Base-by-base conservation (phyloP, 257 asterid genomes). In the Cinchona pubescens region DNA sequence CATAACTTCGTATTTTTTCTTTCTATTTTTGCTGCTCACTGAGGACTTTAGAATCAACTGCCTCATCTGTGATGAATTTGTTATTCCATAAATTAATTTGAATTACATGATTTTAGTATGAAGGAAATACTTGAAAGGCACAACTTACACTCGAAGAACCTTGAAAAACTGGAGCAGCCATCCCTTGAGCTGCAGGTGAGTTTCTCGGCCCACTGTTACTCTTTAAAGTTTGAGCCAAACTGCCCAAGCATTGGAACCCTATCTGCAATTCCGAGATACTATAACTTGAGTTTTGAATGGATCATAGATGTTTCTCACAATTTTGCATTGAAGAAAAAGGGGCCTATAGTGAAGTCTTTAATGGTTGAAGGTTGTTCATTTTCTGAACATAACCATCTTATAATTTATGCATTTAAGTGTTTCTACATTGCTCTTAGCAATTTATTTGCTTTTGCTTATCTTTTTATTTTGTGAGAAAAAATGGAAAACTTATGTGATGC, bases 131-230 rank as follows among this genome's bases (percentile, higher is more conserved):
- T 94, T 2, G 98, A 86, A 46, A 87, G 88, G 82, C 89, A 86
- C 72, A 84, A 89, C 55, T 75, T 94, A 88, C 93, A 94, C 72
- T 82, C 95, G 2, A 92, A 89, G 86, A 92, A 94, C 76, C 87
- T 92, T 32, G 80, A 79, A 25, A 90, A 88, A 83, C 13, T 87
- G 85, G 97, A 87, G 11, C 93, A 88, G 53, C 97, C 97, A 51
- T 92, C 96, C 12, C 91, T 94, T 76, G 95, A 92, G 76, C 85
- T 91, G 66, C 97, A 89, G 88, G 97, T 87, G 61, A 68, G 72
- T 61, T 67, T 73, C 65, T 60, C 67, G 43, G 18, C 51, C 6
- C 0, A 12, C 5, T 1, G n/a, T 23, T 48, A 5, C 4, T 32
- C 10, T 19, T 13, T 9, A 14, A 25, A 14, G 13, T 34, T n/a